These are phyloP conservation scores for Petunia secreta DNA, from an alignment of 257 asterid species.

Conservation along the genomic window DNA sequence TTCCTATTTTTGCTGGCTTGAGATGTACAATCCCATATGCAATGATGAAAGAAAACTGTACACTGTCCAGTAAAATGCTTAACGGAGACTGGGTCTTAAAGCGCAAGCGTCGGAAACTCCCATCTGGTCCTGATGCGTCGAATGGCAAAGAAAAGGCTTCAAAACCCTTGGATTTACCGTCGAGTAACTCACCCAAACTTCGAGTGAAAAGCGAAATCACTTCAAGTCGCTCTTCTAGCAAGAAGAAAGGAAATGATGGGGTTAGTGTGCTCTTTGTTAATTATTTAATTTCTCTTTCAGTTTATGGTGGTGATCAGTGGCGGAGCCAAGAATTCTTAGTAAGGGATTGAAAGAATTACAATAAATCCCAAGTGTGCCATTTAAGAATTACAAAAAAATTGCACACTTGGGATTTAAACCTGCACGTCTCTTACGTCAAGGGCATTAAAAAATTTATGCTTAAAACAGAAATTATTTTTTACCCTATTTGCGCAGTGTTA, in stretches of 20 bases:
- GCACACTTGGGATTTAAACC: no score
- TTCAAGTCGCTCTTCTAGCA: slow-evolving; percentile 47
- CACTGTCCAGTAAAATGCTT: slow-evolving; percentile 52
- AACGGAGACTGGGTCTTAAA: slow-evolving; percentile 73
- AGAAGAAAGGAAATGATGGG: slow-evolving; percentile 89
- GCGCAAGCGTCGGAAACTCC: slow-evolving; percentile 68
- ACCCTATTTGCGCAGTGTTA: not conserved
- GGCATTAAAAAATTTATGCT: not conserved
- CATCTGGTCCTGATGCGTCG: slow-evolving; percentile 51
- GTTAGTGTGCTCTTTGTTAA: slow-evolving; percentile 44
- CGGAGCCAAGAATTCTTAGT: no score
- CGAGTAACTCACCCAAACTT: slow-evolving; percentile 41
- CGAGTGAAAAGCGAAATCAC: slow-evolving; percentile 44
- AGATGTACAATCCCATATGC: slow-evolving; percentile 34
- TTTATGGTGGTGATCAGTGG: not conserved
- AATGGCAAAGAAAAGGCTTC: slow-evolving; percentile 43
- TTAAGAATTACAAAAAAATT: no score
- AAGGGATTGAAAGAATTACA: no score
- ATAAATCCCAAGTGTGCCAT: no score
- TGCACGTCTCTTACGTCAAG: no score
- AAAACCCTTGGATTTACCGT: slow-evolving; percentile 47
- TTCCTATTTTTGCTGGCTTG: slow-evolving; percentile 33
- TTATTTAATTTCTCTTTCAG: slow-evolving; percentile 22
- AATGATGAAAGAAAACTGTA: slow-evolving; percentile 57
- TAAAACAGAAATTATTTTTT: not conserved